Evolutionary conservation across 2,329 filamentous ascomycete species (phyloP).

Genomic region (Arthrobotrys pseudoclavata): DNA sequence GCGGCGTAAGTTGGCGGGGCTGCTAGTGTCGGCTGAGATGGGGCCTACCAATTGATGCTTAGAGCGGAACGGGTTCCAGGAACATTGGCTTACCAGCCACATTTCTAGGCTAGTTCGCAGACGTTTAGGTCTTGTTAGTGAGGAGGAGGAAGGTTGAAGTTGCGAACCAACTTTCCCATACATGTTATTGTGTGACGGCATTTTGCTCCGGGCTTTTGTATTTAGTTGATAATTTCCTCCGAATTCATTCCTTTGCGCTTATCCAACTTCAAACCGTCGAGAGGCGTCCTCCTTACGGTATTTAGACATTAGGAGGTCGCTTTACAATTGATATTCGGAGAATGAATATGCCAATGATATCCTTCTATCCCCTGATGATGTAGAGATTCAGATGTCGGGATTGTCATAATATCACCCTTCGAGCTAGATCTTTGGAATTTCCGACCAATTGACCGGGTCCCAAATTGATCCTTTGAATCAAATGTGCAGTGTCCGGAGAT

Average conservation of each 20-base stretch:
- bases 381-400: background rate
- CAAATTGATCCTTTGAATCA: background rate
- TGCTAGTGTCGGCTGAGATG: too few species aligned
- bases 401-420: background rate
- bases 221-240: background rate
- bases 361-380: background rate
- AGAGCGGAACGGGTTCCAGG: background rate
- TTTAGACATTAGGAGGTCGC: background rate
- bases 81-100: background rate
- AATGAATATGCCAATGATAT: background rate
- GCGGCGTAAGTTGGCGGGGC: background rate
- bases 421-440: background rate
- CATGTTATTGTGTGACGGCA: background rate
- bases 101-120: background rate
- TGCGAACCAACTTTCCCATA: background rate
- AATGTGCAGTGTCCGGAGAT: background rate
- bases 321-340: background rate
- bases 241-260: background rate
- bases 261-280: background rate
- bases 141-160: background rate
- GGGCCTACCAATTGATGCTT: constrained; percentile 1
- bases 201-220: background rate
- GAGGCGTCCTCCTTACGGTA: background rate
- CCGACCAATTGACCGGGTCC: background rate
- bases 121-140: background rate